These are phyloP conservation scores for Alternaria hordeiaustralica DNA, from an alignment of 2,329 filamentous ascomycete species.

Conservation along the genomic window DNA sequence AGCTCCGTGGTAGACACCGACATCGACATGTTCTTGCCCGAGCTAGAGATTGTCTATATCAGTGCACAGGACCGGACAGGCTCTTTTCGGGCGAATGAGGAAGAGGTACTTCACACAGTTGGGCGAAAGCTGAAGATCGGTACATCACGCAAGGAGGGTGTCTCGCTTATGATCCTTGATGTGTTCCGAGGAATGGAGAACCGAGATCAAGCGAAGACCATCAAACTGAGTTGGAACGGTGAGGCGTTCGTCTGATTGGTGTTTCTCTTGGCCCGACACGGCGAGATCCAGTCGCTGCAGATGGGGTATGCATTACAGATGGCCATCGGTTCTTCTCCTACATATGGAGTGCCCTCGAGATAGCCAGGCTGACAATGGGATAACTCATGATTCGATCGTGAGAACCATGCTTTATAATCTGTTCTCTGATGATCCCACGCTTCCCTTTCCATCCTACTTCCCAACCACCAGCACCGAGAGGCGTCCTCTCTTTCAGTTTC, in stretches of 20 bases:
- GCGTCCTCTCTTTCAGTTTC: conserved; percentile 50
- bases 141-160: neutral
- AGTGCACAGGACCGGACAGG: too few species aligned
- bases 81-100: neutral
- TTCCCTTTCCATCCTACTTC: conserved; percentile 56
- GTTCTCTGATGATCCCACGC: conserved; percentile 59
- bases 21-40: too few species aligned
- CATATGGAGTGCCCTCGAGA: conserved; percentile 56
- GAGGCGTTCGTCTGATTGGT: neutral
- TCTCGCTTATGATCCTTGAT: neutral
- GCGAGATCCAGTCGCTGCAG: neutral
- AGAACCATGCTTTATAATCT: conserved; percentile 63
- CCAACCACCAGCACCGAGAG: conserved; percentile 59
- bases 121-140: neutral
- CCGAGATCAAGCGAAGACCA: neutral
- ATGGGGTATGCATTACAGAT: neutral
- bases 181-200: neutral
- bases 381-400: conserved; percentile 67
- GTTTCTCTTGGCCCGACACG: neutral
- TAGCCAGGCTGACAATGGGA: conserved; percentile 60
- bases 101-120: neutral
- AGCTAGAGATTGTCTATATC: too few species aligned
- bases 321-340: neutral
- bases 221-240: neutral
- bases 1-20: too few species aligned